Percentiles rank a stretch among this genome's conserved stretches.
Evolutionary conservation across 1,139 yeast genomes (phyloP).

Genomic region (Pichia sp.): DNA sequence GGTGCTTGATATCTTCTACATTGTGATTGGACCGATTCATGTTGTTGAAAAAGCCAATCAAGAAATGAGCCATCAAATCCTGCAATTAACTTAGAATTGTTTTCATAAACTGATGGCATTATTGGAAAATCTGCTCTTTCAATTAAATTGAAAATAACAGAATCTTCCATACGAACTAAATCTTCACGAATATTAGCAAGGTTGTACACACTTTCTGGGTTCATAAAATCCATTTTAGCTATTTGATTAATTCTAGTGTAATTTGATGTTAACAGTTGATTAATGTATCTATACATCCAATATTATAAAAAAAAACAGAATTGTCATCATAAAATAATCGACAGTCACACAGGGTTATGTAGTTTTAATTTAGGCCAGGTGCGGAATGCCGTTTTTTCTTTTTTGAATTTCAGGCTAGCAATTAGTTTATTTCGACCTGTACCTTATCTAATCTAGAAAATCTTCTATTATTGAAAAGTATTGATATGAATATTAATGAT

Average conservation of each 20-base stretch:
- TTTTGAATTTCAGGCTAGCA: too few species aligned
- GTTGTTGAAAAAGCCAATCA: constrained; percentile 75
- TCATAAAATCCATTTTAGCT: constrained; percentile 67
- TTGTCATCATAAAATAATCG: not conserved
- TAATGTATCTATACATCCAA: not conserved
- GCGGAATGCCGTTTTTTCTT: not conserved
- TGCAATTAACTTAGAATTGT: constrained; percentile 47
- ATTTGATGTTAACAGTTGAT: not conserved
- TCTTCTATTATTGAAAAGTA: too few species aligned
- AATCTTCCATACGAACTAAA: constrained; percentile 89
- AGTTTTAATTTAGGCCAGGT: not conserved
- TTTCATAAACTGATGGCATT: constrained; percentile 68
- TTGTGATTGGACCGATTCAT: constrained; percentile 76
- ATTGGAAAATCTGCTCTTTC: constrained; percentile 85
- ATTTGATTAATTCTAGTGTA: not conserved
- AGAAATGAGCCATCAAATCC: constrained; percentile 74
- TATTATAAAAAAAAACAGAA: not conserved
- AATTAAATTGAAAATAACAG: constrained; percentile 84
- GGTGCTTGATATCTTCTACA: constrained; percentile 91
- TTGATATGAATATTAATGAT: not conserved
- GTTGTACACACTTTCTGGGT: constrained; percentile 77
- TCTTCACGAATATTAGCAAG: constrained; percentile 77
- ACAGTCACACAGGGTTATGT: not conserved
- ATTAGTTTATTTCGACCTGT: too few species aligned
- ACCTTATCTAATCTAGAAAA: not conserved